These are phyloP conservation scores for Passalora sequoiae DNA, from an alignment of 2,329 filamentous ascomycete species.

Conservation along the genomic window DNA sequence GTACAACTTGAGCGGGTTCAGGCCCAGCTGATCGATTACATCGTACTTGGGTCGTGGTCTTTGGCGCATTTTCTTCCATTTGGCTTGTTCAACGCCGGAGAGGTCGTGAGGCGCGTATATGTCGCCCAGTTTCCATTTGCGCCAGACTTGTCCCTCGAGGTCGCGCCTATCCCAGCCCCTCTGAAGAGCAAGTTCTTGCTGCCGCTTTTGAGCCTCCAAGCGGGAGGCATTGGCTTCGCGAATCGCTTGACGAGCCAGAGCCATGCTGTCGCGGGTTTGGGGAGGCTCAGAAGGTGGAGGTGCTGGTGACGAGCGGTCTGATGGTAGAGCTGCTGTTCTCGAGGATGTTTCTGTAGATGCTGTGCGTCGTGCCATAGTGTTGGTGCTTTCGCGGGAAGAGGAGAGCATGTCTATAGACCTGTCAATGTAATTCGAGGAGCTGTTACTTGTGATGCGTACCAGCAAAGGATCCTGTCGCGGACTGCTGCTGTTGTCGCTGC, in stretches of 20 bases:
- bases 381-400: neutral
- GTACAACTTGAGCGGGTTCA: constrained; percentile 81
- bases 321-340: neutral
- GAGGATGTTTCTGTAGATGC: neutral
- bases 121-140: constrained; percentile 72
- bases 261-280: neutral
- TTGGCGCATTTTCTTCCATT: constrained; percentile 61
- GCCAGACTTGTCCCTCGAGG: constrained; percentile 59
- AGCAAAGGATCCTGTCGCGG: constrained; percentile 24
- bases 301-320: neutral
- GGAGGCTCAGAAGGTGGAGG: neutral
- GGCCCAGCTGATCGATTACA: constrained; percentile 70
- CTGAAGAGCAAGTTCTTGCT: constrained; percentile 16
- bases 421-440: neutral
- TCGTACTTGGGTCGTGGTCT: constrained; percentile 52
- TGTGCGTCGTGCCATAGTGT: neutral
- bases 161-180: constrained; percentile 38
- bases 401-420: neutral
- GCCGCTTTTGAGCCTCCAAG: constrained; percentile 8
- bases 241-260: neutral
- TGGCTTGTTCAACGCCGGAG: constrained; percentile 68
- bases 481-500: constrained; percentile 21
- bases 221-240: constrained; percentile 3
- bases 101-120: constrained; percentile 89
- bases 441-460: constrained; percentile 15